These are phyloP conservation scores for Domatiomyces catenatus DNA, from an alignment of 2,329 filamentous ascomycete genomes.

Conservation along the genomic window DNA sequence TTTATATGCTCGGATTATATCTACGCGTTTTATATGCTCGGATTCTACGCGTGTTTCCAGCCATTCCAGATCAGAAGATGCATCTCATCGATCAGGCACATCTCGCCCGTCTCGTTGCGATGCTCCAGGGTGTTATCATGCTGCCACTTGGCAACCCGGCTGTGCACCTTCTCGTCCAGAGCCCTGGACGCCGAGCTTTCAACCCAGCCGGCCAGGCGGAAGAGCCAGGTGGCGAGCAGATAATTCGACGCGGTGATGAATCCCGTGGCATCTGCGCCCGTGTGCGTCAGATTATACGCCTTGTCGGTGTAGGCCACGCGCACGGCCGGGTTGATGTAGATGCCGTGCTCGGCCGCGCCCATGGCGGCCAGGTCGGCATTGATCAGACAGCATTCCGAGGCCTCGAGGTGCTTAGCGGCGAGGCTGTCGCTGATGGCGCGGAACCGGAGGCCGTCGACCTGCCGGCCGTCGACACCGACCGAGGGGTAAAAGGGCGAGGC, in stretches of 20 bases:
- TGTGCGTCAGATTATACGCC: constrained; percentile 28
- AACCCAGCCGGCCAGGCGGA: constrained; percentile 31
- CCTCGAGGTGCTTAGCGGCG: constrained; percentile 42
- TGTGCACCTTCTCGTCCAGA: constrained; percentile 23
- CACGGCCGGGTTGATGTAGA: constrained; percentile 27
- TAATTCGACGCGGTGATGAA: constrained; percentile 38
- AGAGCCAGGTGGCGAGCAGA: constrained; percentile 43
- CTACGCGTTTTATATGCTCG: too few relatives aligned
- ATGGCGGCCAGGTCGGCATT: constrained; percentile 21
- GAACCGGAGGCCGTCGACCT: constrained; percentile 34
- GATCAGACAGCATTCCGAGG: constrained; percentile 60
- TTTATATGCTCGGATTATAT: too few relatives aligned
- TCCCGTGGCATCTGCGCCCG: not conserved
- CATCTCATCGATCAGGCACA: constrained; percentile 47
- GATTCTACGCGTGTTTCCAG: constrained; percentile 36
- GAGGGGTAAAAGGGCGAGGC: constrained; percentile 37
- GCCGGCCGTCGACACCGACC: not conserved
- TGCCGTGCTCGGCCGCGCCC: constrained; percentile 15
- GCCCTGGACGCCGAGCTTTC: constrained; percentile 20
- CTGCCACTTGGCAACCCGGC: constrained; percentile 27
- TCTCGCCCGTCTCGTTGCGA: constrained; percentile 30
- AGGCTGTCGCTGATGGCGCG: constrained; percentile 50
- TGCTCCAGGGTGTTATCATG: constrained; percentile 17
- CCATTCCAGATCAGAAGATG: constrained; percentile 43
- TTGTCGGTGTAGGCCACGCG: constrained; percentile 25